Evolutionary conservation across 2,329 filamentous ascomycete genomes (phyloP).

Genomic region (Penicillium sp.): DNA sequence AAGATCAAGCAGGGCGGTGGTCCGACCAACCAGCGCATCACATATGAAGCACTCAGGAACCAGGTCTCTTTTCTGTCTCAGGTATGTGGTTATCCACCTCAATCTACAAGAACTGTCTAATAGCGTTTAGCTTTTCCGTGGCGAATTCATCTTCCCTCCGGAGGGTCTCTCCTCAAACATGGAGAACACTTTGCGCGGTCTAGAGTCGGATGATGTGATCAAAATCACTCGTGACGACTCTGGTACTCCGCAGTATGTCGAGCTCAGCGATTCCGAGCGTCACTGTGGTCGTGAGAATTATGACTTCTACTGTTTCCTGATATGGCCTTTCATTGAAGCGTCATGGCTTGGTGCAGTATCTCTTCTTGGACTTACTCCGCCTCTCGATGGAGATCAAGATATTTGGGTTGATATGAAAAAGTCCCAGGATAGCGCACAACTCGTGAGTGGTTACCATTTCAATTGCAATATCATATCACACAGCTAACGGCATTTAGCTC

Average conservation of each 20-base stretch:
- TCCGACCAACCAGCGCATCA: constrained; percentile 76
- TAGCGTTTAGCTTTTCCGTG: constrained; percentile 72
- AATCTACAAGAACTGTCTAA: constrained; percentile 10
- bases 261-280: constrained; percentile 76
- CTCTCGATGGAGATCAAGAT: constrained; percentile 61
- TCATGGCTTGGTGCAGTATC: constrained; percentile 90
- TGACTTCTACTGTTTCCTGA: constrained; percentile 97
- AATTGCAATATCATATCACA: background rate
- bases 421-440: constrained; percentile 78
- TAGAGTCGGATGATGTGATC: constrained; percentile 81
- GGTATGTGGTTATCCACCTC: constrained; percentile 32
- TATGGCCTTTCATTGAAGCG: constrained; percentile 98
- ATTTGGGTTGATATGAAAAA: constrained; percentile 79
- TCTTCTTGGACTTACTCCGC: constrained; percentile 83
- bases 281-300: constrained; percentile 86
- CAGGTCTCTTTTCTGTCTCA: constrained; percentile 89
- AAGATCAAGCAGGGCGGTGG: constrained; percentile 90
- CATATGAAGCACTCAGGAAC: constrained; percentile 71
- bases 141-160: constrained; percentile 94
- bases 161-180: constrained; percentile 82
- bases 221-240: constrained; percentile 63
- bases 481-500: constrained; percentile 57
- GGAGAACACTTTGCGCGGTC: constrained; percentile 73
- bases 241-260: constrained; percentile 66
- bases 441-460: constrained; percentile 57